Conservation (phyloP, 225 moss, liverwort and hornwort species). For the Anthoceros angustus region DNA sequence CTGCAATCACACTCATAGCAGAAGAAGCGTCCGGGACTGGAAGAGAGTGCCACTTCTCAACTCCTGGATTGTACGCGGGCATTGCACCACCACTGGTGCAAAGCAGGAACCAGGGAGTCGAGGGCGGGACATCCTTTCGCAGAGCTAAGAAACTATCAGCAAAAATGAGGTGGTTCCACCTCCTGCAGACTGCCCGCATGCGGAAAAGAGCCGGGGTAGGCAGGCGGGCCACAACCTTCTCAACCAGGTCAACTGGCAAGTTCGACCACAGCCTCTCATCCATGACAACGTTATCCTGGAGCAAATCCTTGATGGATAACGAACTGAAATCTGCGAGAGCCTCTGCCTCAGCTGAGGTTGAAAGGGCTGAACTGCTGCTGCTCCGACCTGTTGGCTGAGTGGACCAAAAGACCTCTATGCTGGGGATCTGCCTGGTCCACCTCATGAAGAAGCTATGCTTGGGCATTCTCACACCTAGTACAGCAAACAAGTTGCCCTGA, state of each 20-base stretch:
- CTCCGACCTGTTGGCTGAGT: neutral
- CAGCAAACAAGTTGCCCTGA: neutral
- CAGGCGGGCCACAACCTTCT: slow-evolving; percentile 23
- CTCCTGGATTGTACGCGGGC: slow-evolving; percentile 22
- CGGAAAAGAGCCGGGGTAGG: slow-evolving; percentile 23
- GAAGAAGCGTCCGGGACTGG: slow-evolving; percentile 27
- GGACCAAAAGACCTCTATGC: neutral
- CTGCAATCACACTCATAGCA: slow-evolving; percentile 24
- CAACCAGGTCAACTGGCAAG: slow-evolving; percentile 22
- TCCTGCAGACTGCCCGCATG: slow-evolving; percentile 22
- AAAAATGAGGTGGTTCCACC: slow-evolving; percentile 19
- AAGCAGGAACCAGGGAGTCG: slow-evolving; percentile 30
- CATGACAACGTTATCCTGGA: neutral
- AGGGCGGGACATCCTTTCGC: slow-evolving; percentile 16
- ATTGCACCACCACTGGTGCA: slow-evolving; percentile 25
- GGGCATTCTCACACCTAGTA: neutral
- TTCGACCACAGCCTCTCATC: slow-evolving; percentile 20
- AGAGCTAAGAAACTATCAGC: slow-evolving; percentile 16
- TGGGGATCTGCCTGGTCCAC: neutral
- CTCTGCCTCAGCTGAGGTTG: neutral
- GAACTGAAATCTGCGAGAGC: neutral
- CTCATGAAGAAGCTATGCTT: neutral
- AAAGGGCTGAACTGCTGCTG: neutral
- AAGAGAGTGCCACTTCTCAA: slow-evolving; percentile 30
- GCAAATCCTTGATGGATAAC: neutral